phyloP scores from a whole-genome alignment of 768 basidiomycete genomes.

The Tylopilus sp. region DNA sequence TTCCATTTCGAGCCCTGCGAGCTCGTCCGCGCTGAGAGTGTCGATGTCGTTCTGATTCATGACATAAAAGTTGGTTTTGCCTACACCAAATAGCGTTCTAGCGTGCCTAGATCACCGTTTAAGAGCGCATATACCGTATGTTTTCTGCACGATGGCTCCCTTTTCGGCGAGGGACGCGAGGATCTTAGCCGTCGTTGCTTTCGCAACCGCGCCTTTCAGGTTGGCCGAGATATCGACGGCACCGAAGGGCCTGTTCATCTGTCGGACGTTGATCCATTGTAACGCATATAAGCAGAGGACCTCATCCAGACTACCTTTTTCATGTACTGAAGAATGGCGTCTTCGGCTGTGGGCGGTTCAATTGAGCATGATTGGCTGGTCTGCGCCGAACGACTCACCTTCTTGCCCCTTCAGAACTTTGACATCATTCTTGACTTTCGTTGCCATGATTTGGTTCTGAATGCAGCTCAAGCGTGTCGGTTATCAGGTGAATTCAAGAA shows the following conservation, averaged over 20 bases:
- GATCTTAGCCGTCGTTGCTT: slow-evolving; percentile 82
- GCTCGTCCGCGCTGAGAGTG: slow-evolving; percentile 57
- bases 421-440: slow-evolving; percentile 52
- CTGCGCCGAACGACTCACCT: slow-evolving; percentile 33
- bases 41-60: slow-evolving; percentile 75
- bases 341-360: slow-evolving; percentile 51
- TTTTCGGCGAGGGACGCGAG: slow-evolving; percentile 80
- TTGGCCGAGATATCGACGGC: slow-evolving; percentile 91
- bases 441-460: slow-evolving; percentile 35
- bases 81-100: slow-evolving; percentile 35
- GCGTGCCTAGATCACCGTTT: neutral
- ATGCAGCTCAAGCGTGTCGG: too few species aligned
- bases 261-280: neutral
- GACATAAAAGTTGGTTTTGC: slow-evolving; percentile 85
- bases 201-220: slow-evolving; percentile 84
- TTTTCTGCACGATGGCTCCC: slow-evolving; percentile 76
- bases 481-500: too few species aligned
- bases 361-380: neutral
- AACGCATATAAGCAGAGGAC: slow-evolving; percentile 6
- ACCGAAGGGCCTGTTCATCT: slow-evolving; percentile 95
- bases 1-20: slow-evolving; percentile 59
- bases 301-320: slow-evolving; percentile 47
- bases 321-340: slow-evolving; percentile 73
- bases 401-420: slow-evolving; percentile 76
- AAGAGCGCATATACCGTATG: slow-evolving; percentile 56